Conservation (phyloP, 495 filamentous ascomycete species). For the Cercophora newfieldiana region DNA sequence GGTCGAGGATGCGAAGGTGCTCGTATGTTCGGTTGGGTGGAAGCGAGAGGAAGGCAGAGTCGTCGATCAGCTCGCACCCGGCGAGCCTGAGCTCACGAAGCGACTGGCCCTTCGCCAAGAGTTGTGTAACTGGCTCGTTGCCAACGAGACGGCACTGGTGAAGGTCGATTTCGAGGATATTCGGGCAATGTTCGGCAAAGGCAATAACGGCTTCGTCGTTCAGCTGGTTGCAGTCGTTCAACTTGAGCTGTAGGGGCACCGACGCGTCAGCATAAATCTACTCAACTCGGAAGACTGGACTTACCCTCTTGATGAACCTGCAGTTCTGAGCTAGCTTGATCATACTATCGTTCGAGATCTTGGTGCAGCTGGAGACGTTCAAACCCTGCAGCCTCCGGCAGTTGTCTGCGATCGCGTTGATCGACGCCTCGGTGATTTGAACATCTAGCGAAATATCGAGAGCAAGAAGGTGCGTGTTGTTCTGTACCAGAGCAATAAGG, state of each 20-base stretch:
- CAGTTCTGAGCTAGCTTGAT: slow-evolving; percentile 80
- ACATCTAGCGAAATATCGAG: slow-evolving; percentile 84
- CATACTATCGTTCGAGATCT: slow-evolving; percentile 82
- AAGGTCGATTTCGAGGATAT: slow-evolving; percentile 95
- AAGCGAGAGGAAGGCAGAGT: slow-evolving; percentile 82
- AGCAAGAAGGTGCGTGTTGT: slow-evolving; percentile 79
- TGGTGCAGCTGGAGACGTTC: slow-evolving; percentile 85
- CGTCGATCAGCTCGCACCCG: slow-evolving; percentile 78
- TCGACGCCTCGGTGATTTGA: slow-evolving; percentile 78
- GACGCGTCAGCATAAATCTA: slow-evolving; percentile 26
- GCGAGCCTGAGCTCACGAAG: slow-evolving; percentile 87
- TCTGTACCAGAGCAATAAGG: slow-evolving; percentile 74
- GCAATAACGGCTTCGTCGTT: slow-evolving; percentile 77
- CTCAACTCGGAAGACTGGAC: slow-evolving; percentile 27
- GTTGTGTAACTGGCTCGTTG: slow-evolving; percentile 73
- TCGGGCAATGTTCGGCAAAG: slow-evolving; percentile 83
- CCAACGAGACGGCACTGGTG: slow-evolving; percentile 80
- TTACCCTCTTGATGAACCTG: slow-evolving; percentile 82
- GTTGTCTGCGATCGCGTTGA: slow-evolving; percentile 75
- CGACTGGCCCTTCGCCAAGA: slow-evolving; percentile 72
- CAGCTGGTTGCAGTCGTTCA: slow-evolving; percentile 82
- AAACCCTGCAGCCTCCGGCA: slow-evolving; percentile 86
- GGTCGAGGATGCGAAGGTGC: slow-evolving; percentile 86
- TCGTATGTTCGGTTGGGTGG: slow-evolving; percentile 70
- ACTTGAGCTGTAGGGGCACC: slow-evolving; percentile 68